phyloP scores from a whole-genome alignment of 2,329 filamentous ascomycete species.

The Paracorniculantispora psalliotae region DNA sequence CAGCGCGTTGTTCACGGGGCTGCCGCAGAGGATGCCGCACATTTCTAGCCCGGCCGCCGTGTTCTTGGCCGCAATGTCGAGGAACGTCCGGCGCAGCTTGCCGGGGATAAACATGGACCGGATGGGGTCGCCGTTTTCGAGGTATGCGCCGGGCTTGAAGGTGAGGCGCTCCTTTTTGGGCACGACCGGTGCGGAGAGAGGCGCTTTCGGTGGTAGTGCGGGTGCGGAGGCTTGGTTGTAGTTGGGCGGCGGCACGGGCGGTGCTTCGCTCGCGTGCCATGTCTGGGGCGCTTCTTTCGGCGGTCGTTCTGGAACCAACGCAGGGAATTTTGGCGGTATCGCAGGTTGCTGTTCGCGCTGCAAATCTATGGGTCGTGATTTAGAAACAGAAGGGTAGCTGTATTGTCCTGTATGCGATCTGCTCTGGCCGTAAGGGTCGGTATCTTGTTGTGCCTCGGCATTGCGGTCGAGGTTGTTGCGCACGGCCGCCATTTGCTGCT shows the following conservation, averaged over 20 bases:
- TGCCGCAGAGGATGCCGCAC: conserved; percentile 90
- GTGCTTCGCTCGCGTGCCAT: background rate
- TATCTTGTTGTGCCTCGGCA: conserved; percentile 20
- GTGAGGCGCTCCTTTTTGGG: conserved; percentile 59
- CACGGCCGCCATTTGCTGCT: conserved; percentile 49
- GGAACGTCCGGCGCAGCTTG: conserved; percentile 67
- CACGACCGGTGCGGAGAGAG: conserved; percentile 19
- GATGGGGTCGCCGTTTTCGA: conserved; percentile 83
- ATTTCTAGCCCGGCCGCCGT: conserved; percentile 83
- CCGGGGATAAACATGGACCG: conserved; percentile 83
- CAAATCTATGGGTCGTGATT: conserved; percentile 44
- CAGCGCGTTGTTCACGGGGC: conserved; percentile 84
- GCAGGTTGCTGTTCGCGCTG: conserved; percentile 23
- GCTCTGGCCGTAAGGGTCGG: conserved; percentile 16
- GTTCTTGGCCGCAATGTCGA: conserved; percentile 69
- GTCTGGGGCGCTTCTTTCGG: conserved; percentile 24
- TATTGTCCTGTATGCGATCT: conserved; percentile 33
- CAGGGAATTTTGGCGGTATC: conserved; percentile 20
- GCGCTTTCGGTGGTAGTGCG: conserved; percentile 1
- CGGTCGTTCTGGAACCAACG: conserved; percentile 26
- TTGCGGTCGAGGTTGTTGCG: conserved; percentile 41
- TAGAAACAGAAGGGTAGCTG: conserved; percentile 53
- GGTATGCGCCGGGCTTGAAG: conserved; percentile 69
- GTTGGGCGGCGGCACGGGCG: conserved; percentile 12
- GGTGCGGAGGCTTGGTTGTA: conserved; percentile 8